These are phyloP conservation scores for Rhodotorula mucilaginosa DNA, from an alignment of 1,284 basidiomycete genomes.

Conservation along the genomic window DNA sequence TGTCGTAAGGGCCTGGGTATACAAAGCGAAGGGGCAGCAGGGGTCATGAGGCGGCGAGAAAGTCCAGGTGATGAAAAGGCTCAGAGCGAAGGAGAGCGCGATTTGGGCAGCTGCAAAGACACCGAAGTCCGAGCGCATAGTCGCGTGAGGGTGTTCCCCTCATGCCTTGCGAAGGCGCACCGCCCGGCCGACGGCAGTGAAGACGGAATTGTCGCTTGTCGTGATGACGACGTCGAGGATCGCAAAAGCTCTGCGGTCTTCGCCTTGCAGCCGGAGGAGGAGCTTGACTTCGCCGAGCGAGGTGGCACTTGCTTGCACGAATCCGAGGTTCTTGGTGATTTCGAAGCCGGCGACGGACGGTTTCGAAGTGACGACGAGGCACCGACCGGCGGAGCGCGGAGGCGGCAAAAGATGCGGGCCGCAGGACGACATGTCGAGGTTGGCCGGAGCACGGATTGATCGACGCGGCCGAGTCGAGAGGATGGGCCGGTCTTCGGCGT, in stretches of 20 bases:
- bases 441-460: not conserved
- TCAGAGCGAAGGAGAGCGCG: not conserved
- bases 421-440: not conserved
- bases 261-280: slow-evolving; percentile 7
- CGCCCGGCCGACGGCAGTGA: slow-evolving; percentile 5
- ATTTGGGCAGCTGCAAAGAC: not conserved
- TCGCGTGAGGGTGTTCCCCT: not conserved
- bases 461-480: not conserved
- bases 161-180: slow-evolving; percentile 1
- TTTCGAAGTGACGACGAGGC: slow-evolving; percentile 7
- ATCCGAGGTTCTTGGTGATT: slow-evolving; percentile 5
- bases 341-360: not conserved
- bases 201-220: not conserved
- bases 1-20: no score
- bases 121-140: not conserved
- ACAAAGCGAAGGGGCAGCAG: no score
- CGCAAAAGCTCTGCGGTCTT: slow-evolving; percentile 6
- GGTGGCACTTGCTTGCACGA: not conserved
- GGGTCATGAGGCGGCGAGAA: no score
- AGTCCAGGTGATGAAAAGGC: no score
- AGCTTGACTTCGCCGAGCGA: slow-evolving; percentile 4
- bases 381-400: not conserved
- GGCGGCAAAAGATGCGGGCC: not conserved
- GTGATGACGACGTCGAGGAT: slow-evolving; percentile 7
- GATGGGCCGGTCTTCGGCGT: not conserved